A percentile compares a stretch with the other conserved stretches of the same genome.
These are phyloP conservation scores for Metarhizium guizhouense DNA, from an alignment of 2,329 filamentous ascomycete genomes.

Conservation along the genomic window DNA sequence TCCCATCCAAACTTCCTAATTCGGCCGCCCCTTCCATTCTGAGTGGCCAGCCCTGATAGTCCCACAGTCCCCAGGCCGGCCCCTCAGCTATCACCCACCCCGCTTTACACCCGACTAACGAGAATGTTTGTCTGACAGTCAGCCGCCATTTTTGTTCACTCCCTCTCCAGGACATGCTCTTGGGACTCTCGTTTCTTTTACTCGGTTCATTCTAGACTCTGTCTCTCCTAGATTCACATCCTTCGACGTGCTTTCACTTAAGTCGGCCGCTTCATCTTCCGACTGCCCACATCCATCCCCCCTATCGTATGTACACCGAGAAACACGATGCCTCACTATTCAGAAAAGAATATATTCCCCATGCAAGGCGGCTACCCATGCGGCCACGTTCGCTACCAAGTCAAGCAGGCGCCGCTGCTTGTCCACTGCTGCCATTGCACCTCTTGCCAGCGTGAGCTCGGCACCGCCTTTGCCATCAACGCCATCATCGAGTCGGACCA, in stretches of 20 bases:
- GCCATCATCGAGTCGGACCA: too few relatives aligned
- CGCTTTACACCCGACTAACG: not conserved
- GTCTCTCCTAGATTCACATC: not conserved
- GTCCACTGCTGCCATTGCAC: slow-evolving; percentile 40
- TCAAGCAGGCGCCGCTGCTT: slow-evolving; percentile 43
- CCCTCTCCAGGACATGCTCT: not conserved
- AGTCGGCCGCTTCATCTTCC: too few relatives aligned
- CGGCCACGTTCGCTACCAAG: slow-evolving; percentile 46
- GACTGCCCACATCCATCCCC: too few relatives aligned
- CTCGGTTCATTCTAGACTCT: not conserved
- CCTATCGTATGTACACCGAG: too few relatives aligned
- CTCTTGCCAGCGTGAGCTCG: slow-evolving; percentile 21
- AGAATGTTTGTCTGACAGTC: not conserved
- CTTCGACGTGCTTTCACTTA: too few relatives aligned
- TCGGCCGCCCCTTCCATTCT: not conserved
- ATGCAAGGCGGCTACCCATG: slow-evolving; percentile 44
- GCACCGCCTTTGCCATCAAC: too few relatives aligned
- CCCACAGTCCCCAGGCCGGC: not conserved
- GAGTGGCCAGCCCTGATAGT: not conserved
- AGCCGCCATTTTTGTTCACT: not conserved
- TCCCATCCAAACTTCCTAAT: not conserved
- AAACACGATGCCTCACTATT: not conserved
- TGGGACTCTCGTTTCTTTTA: not conserved
- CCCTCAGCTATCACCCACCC: not conserved
- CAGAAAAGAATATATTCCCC: slow-evolving; percentile 17